Percentiles rank a stretch among this genome's conserved stretches.
These are phyloP conservation scores for Cyphellophora europaea DNA, from an alignment of 2,329 filamentous ascomycete genomes.

Conservation along the genomic window DNA sequence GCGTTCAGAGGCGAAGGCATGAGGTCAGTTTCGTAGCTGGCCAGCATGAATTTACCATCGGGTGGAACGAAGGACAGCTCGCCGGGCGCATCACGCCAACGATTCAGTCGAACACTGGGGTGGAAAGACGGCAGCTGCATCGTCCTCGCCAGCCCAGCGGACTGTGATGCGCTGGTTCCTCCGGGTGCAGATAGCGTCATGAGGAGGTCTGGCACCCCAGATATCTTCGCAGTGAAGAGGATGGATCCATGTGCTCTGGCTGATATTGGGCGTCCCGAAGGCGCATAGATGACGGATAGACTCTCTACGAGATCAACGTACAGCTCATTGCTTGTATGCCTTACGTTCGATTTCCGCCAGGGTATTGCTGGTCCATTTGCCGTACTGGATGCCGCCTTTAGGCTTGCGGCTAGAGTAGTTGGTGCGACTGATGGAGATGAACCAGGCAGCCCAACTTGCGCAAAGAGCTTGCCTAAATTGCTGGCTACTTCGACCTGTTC, in stretches of 20 bases:
- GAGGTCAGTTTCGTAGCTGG: slow-evolving; percentile 88
- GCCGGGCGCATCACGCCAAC: slow-evolving; percentile 81
- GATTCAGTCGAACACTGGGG: slow-evolving; percentile 81
- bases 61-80: slow-evolving; percentile 94
- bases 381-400: slow-evolving; percentile 2
- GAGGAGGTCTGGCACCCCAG: slow-evolving; percentile 83
- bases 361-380: slow-evolving; percentile 53
- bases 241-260: slow-evolving; percentile 88
- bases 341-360: slow-evolving; percentile 84
- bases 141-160: slow-evolving; percentile 48
- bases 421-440: slow-evolving; percentile 24
- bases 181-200: slow-evolving; percentile 71
- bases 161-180: slow-evolving; percentile 54
- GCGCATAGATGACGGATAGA: slow-evolving; percentile 76
- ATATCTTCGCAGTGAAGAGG: slow-evolving; percentile 90
- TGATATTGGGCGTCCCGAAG: slow-evolving; percentile 76
- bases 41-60: slow-evolving; percentile 86
- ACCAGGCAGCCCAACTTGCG: slow-evolving; percentile 76
- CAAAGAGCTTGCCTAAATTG: slow-evolving; percentile 78
- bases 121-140: slow-evolving; percentile 91
- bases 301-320: slow-evolving; percentile 95
- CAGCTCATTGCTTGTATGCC: slow-evolving; percentile 93
- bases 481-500: slow-evolving; percentile 89
- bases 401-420: not conserved
- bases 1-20: slow-evolving; percentile 59